Base-by-base conservation (phyloP, 2,329 filamentous ascomycete species). In the Mycosphaerella sp. region DNA sequence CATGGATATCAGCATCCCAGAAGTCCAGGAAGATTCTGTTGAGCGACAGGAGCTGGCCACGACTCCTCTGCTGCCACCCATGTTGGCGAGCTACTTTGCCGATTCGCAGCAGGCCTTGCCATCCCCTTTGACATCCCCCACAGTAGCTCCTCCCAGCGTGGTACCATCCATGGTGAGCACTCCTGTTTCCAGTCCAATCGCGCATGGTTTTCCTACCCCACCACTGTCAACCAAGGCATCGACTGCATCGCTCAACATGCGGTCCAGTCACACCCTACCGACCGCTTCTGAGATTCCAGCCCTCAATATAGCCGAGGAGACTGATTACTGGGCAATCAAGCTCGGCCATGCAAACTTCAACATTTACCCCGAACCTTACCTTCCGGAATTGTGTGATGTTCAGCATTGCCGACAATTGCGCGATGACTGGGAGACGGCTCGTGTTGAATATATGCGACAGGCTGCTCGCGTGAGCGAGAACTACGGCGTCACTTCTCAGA, bases 331-430 rank as follows among this genome's bases (percentile, higher is more conserved):
- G 92, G 86, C 88, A 1, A 82, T 86, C 66, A 83, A 83, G 53
- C 81, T 97, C 11, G 92, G 92, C 29, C 91, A 97, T 68, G 91
- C 91, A 60, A 95, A 97, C 74, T 96, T 95, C 69, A 91, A 82
- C 64, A 95, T 97, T 62, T 75, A 81, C 21, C 91, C 91, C 0
- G 81, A 85, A 67, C 92, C 91, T 0, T 95, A 95, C 66, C 71
- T 81, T 7, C 85, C 89, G 0, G 78, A 83, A 12, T 67, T 67
- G 2, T 81, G 81, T 58, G 82, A 86, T 60, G 51, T 60, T 23
- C 66, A 84, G 8, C 77, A 80, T 4, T 82, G 83, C 65, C 79
- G 79, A 34, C 79, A 83, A 65, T 77, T 95, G 48, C 83, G 86
- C 48, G 77, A 81, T 6, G 86, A 95, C 65, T 95, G 91, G 90